Conservation (phyloP, 2,329 filamentous ascomycete genomes). For the Paecilomyces formosus region DNA sequence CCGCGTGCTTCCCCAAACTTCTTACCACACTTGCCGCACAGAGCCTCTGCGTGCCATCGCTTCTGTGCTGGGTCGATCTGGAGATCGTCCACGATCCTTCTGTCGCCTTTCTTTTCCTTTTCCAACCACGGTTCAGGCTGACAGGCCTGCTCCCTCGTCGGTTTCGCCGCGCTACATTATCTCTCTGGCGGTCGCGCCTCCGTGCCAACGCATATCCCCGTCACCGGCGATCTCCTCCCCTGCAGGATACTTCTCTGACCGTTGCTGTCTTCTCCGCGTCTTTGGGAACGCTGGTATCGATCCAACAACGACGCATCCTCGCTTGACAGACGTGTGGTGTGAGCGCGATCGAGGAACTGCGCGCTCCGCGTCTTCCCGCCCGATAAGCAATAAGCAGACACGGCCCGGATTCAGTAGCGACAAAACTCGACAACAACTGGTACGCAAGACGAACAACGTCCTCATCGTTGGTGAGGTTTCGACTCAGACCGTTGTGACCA, state of each 20-base stretch:
- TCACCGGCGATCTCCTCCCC: not conserved
- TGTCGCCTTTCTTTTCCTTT: not conserved
- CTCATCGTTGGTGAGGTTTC: not conserved
- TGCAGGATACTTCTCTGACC: not conserved
- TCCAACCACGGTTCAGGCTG: not conserved
- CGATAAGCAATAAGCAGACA: not conserved
- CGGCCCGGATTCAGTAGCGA: not conserved
- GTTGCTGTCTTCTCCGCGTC: not conserved
- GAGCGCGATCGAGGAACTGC: not conserved
- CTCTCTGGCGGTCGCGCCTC: not conserved
- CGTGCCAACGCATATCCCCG: not conserved
- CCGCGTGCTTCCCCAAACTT: constrained; percentile 13
- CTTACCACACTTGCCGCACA: not conserved
- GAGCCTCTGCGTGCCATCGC: constrained; percentile 4
- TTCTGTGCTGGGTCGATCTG: not conserved
- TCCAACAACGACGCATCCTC: not conserved
- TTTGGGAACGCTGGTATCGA: not conserved
- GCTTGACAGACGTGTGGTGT: not conserved
- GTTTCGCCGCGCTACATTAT: not conserved
- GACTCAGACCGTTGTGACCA: not conserved
- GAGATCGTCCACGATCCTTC: not conserved
- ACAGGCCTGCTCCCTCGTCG: not conserved
- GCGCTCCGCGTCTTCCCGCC: not conserved
- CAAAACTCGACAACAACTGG: not conserved
- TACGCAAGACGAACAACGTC: not conserved